Percentiles rank a stretch among this genome's conserved stretches.
phyloP scores from a whole-genome alignment of 305 asterid genomes.

The Fraxinus ornus region DNA sequence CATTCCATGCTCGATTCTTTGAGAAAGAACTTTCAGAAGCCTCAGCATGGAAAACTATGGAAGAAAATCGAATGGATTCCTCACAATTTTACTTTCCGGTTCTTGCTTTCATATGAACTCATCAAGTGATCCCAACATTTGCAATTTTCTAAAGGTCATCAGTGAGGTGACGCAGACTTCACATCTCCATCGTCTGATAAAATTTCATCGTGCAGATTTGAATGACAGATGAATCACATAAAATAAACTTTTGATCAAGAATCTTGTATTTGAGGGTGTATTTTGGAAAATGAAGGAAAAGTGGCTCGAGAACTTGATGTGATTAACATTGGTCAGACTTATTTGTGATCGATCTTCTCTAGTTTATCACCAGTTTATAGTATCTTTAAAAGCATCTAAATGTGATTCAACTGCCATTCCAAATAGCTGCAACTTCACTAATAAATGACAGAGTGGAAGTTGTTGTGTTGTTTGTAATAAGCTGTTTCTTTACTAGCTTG shows the following conservation, averaged over 20 bases:
- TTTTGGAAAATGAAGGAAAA: neutral
- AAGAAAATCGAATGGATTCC: constrained; percentile 72
- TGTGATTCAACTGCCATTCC: constrained; percentile 50
- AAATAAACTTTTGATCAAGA: neutral
- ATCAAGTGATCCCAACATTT: constrained; percentile 21
- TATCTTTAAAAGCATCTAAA: neutral
- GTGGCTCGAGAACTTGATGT: neutral
- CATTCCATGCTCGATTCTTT: constrained; percentile 48
- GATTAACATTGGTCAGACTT: neutral
- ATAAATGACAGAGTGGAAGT: neutral
- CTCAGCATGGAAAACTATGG: constrained; percentile 43
- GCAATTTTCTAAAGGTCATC: neutral
- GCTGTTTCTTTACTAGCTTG: neutral
- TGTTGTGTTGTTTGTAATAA: neutral
- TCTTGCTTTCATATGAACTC: constrained; percentile 58
- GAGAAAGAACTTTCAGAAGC: constrained; percentile 33
- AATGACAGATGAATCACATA: constrained; percentile 45
- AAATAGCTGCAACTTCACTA: constrained; percentile 9
- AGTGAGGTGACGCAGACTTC: neutral
- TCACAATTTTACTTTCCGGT: constrained; percentile 66
- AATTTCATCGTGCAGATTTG: constrained; percentile 22
- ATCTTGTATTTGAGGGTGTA: neutral
- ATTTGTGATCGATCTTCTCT: neutral
- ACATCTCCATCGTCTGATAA: neutral
- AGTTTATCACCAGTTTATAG: constrained; percentile 2